phyloP scores from a whole-genome alignment of 2,329 filamentous ascomycete species.

The Alternaria rosae region DNA sequence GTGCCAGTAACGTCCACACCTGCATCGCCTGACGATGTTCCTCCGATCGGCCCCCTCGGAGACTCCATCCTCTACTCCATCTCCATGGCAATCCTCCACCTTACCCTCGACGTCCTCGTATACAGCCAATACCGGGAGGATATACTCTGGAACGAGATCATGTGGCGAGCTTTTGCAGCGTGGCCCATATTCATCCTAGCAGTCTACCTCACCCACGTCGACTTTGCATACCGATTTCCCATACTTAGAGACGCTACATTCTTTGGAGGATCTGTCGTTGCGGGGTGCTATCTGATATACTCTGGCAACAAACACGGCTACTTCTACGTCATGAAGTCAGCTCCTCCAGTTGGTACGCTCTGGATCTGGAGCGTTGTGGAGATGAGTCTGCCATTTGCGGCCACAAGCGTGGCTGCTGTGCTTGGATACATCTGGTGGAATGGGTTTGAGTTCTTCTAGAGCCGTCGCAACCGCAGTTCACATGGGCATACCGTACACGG shows the following conservation, averaged over 20 bases:
- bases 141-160: constrained; percentile 66
- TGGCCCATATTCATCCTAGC: constrained; percentile 55
- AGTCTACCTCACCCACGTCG: constrained; percentile 54
- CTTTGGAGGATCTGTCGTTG: constrained; percentile 64
- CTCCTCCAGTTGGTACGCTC: constrained; percentile 85
- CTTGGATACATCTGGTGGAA: constrained; percentile 63
- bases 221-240: constrained; percentile 53
- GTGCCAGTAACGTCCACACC: constrained; percentile 33
- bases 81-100: constrained; percentile 74
- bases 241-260: constrained; percentile 64
- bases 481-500: too few species aligned
- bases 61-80: constrained; percentile 60
- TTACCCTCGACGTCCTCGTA: constrained; percentile 80
- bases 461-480: background rate
- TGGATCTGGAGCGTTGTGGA: constrained; percentile 96
- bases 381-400: constrained; percentile 73
- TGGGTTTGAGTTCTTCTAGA: constrained; percentile 58
- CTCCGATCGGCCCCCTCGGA: constrained; percentile 55
- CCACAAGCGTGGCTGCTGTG: constrained; percentile 62
- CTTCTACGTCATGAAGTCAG: constrained; percentile 87
- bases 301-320: constrained; percentile 83
- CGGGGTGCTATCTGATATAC: constrained; percentile 81
- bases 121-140: constrained; percentile 79
- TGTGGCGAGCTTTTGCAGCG: constrained; percentile 58
- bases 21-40: constrained; percentile 33